Conservation (phyloP, 2,329 filamentous ascomycete genomes). For the Huntiella savannae region DNA sequence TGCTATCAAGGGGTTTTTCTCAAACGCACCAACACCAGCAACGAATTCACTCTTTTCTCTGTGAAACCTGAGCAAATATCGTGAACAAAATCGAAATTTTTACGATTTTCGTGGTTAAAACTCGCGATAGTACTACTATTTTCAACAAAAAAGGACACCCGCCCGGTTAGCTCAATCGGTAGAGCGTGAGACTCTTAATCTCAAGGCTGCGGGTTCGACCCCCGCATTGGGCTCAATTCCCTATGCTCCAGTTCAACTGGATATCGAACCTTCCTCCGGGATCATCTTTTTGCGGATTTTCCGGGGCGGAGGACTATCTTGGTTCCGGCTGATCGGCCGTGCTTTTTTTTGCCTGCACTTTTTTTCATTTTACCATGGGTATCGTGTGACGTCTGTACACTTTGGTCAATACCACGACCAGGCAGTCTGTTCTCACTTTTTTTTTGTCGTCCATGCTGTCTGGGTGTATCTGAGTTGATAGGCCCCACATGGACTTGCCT, state of each 20-base stretch:
- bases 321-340: too few relatives aligned
- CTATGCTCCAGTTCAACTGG: slow-evolving; percentile 11
- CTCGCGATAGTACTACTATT: neutral
- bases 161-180: slow-evolving; percentile 50
- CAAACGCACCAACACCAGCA: too few relatives aligned
- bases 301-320: too few relatives aligned
- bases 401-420: too few relatives aligned
- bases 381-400: too few relatives aligned
- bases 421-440: neutral
- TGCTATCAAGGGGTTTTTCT: too few relatives aligned
- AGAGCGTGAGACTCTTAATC: slow-evolving; percentile 55
- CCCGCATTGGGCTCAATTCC: slow-evolving; percentile 17
- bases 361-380: neutral
- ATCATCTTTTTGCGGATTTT: neutral
- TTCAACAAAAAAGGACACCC: neutral
- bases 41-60: too few relatives aligned
- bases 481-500: neutral
- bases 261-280: neutral
- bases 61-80: too few relatives aligned
- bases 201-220: slow-evolving; percentile 25
- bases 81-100: too few relatives aligned
- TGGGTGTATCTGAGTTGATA: too few relatives aligned
- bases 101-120: too few relatives aligned
- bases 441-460: neutral
- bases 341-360: neutral